phyloP scores from a whole-genome alignment of 106 monocot species.

The Dendrobium huoshanense region DNA sequence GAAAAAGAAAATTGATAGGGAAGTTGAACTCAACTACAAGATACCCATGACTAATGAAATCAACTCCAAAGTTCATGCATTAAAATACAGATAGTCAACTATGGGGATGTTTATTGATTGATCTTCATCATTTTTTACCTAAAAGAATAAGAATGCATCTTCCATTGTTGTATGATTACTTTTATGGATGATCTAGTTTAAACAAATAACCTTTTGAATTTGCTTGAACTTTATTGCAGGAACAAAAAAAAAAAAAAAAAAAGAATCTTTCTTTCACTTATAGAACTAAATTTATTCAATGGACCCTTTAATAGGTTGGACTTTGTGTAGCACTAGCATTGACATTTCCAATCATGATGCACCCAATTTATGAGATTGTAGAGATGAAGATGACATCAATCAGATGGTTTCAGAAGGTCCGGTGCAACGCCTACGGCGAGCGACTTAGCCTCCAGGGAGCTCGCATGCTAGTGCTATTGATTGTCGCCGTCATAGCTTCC shows the following conservation, averaged over 20 bases:
- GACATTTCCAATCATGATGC: constrained; percentile 99
- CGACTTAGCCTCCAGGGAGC: constrained; percentile 32
- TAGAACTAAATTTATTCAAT: neutral
- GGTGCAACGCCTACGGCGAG: constrained; percentile 24
- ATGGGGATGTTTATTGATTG: neutral
- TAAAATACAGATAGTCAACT: neutral
- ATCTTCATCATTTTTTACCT: neutral
- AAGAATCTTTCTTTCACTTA: neutral
- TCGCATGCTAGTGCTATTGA: constrained; percentile 33
- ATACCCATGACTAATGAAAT: too few relatives aligned
- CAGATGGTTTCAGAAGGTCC: constrained; percentile 45
- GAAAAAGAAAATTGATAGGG: too few relatives aligned
- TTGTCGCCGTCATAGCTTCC: constrained; percentile 46
- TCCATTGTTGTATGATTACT: neutral
- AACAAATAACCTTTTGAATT: constrained; percentile 1
- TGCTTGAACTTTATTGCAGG: neutral
- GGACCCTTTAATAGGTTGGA: constrained; percentile 46
- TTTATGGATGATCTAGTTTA: neutral
- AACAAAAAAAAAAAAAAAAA: neutral
- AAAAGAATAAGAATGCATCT: neutral
- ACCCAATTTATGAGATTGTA: constrained; percentile 84
- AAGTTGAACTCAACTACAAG: too few relatives aligned
- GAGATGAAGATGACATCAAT: constrained; percentile 50
- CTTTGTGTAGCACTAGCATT: constrained; percentile 77
- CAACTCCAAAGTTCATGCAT: too few relatives aligned